Evolutionary conservation across 805 yeast species (phyloP).

Genomic region (Candida silvicultrix): DNA sequence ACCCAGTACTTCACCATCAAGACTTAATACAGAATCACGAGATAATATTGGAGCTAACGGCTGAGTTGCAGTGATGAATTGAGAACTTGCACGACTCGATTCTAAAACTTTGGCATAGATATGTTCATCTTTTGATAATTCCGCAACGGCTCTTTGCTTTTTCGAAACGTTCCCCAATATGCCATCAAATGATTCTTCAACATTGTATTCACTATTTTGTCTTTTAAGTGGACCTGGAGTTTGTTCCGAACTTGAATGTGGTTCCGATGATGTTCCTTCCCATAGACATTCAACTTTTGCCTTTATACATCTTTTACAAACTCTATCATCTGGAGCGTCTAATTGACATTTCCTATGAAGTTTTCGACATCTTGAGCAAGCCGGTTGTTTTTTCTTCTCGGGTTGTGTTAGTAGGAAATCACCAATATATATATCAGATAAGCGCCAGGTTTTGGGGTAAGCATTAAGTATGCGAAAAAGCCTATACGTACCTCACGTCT

Average conservation of each 20-base stretch:
- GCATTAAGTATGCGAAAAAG: no score
- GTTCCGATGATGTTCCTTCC: background rate
- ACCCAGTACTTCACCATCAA: constrained; percentile 9
- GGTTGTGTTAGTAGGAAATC: background rate
- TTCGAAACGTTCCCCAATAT: background rate
- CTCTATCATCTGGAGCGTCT: background rate
- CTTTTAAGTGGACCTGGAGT: background rate
- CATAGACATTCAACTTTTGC: background rate
- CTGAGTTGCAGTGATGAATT: constrained; percentile 8
- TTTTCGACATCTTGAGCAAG: constrained; percentile 3
- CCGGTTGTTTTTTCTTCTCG: background rate
- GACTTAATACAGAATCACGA: constrained; percentile 5
- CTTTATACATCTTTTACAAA: background rate
- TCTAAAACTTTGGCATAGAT: constrained; percentile 5
- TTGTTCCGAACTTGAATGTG: no score
- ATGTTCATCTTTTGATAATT: background rate
- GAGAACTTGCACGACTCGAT: constrained; percentile 4
- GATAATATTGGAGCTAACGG: constrained; percentile 8
- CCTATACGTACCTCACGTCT: no score
- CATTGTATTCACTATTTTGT: background rate
- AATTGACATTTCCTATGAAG: constrained; percentile 2
- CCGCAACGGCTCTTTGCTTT: background rate
- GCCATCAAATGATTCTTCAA: no score
- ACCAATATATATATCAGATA: no score
- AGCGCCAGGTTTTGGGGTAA: no score